phyloP scores from a whole-genome alignment of 208 protist genomes.

The Leishmania mexicana region DNA sequence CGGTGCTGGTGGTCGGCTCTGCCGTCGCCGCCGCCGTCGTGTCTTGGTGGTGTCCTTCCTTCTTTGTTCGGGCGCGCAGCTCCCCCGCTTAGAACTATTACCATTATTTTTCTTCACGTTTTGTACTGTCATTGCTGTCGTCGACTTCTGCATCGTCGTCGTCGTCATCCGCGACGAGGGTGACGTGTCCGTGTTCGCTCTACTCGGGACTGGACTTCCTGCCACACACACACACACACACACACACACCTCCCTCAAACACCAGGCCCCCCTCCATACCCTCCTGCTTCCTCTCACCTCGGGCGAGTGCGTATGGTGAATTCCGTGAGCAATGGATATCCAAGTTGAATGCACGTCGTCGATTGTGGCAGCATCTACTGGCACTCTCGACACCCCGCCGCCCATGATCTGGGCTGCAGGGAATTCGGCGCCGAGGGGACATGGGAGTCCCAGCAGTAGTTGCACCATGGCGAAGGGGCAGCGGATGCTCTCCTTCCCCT shows the following conservation, averaged over 20 bases:
- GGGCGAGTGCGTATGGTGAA: neutral
- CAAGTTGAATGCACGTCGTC: neutral
- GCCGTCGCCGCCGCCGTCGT: neutral
- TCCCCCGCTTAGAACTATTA: neutral
- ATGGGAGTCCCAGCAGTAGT: neutral
- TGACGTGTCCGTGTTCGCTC: neutral
- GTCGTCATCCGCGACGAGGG: neutral
- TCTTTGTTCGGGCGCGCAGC: neutral
- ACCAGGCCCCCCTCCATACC: neutral
- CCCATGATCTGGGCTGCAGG: neutral
- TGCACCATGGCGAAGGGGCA: neutral
- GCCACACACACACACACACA: neutral
- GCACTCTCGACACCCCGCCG: neutral
- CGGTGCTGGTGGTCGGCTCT: neutral
- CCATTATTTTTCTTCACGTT: neutral
- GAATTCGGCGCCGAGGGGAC: neutral
- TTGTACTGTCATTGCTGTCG: neutral
- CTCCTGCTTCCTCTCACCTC: neutral
- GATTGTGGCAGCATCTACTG: neutral
- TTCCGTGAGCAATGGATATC: neutral
- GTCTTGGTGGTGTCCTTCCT: neutral
- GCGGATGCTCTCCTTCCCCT: slow-evolving; percentile 5
- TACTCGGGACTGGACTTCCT: neutral
- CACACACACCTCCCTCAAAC: neutral
- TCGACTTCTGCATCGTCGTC: neutral